These are phyloP conservation scores for Elongisporangium undulatum DNA, from an alignment of 352 stramenopile genomes.

Conservation along the genomic window DNA sequence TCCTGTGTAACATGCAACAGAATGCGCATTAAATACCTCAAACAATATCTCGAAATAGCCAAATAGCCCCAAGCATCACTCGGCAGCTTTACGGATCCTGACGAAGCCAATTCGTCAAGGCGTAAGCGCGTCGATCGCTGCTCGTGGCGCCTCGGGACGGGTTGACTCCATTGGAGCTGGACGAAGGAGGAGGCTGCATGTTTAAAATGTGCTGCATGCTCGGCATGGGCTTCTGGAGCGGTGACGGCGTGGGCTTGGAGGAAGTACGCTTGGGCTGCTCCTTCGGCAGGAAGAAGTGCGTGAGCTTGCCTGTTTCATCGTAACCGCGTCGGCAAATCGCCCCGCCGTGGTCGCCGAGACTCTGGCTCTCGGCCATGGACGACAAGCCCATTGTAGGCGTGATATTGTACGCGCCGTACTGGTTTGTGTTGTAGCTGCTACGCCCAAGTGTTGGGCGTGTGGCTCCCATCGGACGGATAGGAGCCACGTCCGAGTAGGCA, in stretches of 20 bases:
- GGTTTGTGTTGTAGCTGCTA: slow-evolving; percentile 61
- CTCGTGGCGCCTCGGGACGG: slow-evolving; percentile 14
- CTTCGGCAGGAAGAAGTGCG: slow-evolving; percentile 69
- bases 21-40: not conserved
- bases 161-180: slow-evolving; percentile 11
- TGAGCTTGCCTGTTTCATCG: slow-evolving; percentile 74
- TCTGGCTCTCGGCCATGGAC: not conserved
- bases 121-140: slow-evolving; percentile 47
- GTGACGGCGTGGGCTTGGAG: slow-evolving; percentile 2
- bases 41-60: not conserved
- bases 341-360: slow-evolving; percentile 13
- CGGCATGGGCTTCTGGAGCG: slow-evolving; percentile 36
- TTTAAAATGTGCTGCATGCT: slow-evolving; percentile 51
- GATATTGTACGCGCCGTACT: slow-evolving; percentile 64
- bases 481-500: slow-evolving; percentile 60
- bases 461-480: slow-evolving; percentile 28
- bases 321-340: slow-evolving; percentile 58
- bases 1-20: not conserved
- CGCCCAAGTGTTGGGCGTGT: slow-evolving; percentile 37
- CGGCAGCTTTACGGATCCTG: slow-evolving; percentile 19
- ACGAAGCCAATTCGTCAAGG: slow-evolving; percentile 62
- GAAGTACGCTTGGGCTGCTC: slow-evolving; percentile 8
- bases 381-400: slow-evolving; percentile 20
- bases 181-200: slow-evolving; percentile 21
- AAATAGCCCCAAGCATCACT: slow-evolving; percentile 1